phyloP scores from a whole-genome alignment of 108 stramenopile genomes.

The Mayamaea pseudoterrestris region DNA sequence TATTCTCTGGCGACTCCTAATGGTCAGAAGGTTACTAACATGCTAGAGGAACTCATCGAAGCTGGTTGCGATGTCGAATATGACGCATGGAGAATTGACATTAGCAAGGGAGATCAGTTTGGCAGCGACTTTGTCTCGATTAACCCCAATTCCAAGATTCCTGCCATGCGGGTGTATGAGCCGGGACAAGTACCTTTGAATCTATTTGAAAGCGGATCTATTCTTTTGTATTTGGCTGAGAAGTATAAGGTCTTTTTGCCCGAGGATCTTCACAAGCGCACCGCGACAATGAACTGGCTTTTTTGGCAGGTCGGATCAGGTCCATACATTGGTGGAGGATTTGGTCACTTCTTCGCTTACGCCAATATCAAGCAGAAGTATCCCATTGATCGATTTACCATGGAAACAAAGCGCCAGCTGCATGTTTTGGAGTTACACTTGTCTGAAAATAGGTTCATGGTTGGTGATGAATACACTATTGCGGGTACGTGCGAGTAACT shows the following conservation, averaged over 20 bases:
- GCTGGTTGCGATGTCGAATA: conserved; percentile 50
- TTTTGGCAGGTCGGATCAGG: conserved; percentile 71
- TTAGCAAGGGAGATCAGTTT: conserved; percentile 68
- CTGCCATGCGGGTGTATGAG: conserved; percentile 44
- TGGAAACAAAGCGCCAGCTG: conserved; percentile 73
- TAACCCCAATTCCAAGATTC: conserved; percentile 89
- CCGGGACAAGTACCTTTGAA: conserved; percentile 30
- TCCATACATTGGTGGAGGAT: conserved; percentile 67
- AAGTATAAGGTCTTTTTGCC: conserved; percentile 46
- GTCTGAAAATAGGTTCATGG: conserved; percentile 32
- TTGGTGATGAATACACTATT: conserved; percentile 66
- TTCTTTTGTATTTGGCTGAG: conserved; percentile 73
- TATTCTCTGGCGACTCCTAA: conserved; percentile 80
- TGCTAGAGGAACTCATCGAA: conserved; percentile 59
- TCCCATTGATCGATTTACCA: conserved; percentile 69
- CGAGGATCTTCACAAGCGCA: conserved; percentile 22
- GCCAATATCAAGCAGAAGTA: conserved; percentile 65
- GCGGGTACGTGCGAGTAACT: too few relatives aligned
- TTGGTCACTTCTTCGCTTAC: conserved; percentile 68
- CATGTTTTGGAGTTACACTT: conserved; percentile 68
- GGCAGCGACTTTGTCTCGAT: conserved; percentile 61
- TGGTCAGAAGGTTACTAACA: conserved; percentile 74
- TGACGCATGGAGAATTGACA: conserved; percentile 58
- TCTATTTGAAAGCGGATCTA: conserved; percentile 72
- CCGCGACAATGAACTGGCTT: conserved; percentile 67